A percentile compares a stretch with the other conserved stretches of the same genome.
Evolutionary conservation across 768 basidiomycete species (phyloP).

Genomic region (Phanerodontia chrysosporium): DNA sequence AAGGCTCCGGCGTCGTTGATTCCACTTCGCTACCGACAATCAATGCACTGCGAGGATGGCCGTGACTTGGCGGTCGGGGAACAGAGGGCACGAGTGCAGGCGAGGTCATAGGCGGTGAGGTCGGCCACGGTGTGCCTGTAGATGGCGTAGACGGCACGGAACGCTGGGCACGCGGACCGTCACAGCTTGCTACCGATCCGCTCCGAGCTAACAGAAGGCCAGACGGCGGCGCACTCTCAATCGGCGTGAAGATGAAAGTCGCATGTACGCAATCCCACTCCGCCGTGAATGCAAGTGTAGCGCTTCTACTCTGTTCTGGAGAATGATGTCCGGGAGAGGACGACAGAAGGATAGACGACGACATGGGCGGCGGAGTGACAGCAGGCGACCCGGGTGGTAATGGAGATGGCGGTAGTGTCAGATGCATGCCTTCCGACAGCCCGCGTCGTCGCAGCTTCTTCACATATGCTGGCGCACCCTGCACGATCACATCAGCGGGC

Average conservation of each 20-base stretch:
- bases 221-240: constrained; percentile 12
- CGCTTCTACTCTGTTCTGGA: too few species aligned
- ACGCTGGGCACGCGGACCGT: constrained; percentile 5
- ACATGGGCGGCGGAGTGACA: not conserved
- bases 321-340: too few species aligned
- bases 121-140: not conserved
- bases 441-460: constrained; percentile 26
- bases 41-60: too few species aligned
- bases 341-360: constrained; percentile 11
- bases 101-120: not conserved
- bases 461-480: constrained; percentile 14
- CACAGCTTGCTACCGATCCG: too few species aligned
- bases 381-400: constrained; percentile 6
- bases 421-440: constrained; percentile 21
- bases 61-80: too few species aligned
- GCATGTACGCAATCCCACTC: constrained; percentile 25
- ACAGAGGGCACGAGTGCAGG: too few species aligned
- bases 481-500: too few species aligned
- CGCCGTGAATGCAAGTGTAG: constrained; percentile 27
- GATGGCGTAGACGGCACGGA: not conserved
- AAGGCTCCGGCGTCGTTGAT: not conserved
- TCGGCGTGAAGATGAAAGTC: constrained; percentile 24
- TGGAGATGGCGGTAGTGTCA: constrained; percentile 23
- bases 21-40: too few species aligned
- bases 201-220: too few species aligned